These are phyloP conservation scores for Schizochytrium sp. DNA, from an alignment of 108 stramenopile genomes.

Conservation along the genomic window DNA sequence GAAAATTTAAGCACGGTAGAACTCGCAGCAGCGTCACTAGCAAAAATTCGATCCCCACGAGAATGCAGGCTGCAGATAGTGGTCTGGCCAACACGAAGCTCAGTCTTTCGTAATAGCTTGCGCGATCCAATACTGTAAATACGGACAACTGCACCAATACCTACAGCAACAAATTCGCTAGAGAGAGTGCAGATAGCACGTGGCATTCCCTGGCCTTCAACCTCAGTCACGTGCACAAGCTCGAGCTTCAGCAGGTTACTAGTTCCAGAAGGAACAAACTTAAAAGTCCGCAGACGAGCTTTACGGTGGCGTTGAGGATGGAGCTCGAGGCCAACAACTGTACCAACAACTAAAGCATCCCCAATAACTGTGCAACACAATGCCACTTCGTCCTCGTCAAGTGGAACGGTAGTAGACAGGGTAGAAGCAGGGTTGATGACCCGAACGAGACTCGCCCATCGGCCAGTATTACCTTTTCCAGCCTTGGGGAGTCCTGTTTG, in stretches of 20 bases:
- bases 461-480: conserved; percentile 82
- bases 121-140: conserved; percentile 97
- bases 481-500: conserved; percentile 84
- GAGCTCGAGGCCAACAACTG: conserved; percentile 86
- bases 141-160: conserved; percentile 86
- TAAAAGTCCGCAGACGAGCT: conserved; percentile 71
- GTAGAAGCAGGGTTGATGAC: conserved; percentile 88
- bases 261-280: background rate
- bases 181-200: conserved; percentile 71
- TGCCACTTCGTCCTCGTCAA: conserved; percentile 92
- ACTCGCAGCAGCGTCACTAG: conserved; percentile 90
- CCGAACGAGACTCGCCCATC: conserved; percentile 95
- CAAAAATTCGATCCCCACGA: conserved; percentile 85
- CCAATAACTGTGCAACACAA: conserved; percentile 89
- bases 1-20: conserved; percentile 92
- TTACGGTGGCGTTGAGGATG: conserved; percentile 78
- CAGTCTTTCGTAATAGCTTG: conserved; percentile 95
- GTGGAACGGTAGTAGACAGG: conserved; percentile 87
- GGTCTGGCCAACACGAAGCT: conserved; percentile 86
- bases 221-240: conserved; percentile 88
- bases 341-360: conserved; percentile 91
- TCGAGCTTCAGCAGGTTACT: conserved; percentile 75
- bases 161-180: conserved; percentile 86
- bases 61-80: conserved; percentile 87
- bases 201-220: conserved; percentile 90